Base-by-base conservation (phyloP, 352 stramenopile species). In the Pythium dissimile region DNA sequence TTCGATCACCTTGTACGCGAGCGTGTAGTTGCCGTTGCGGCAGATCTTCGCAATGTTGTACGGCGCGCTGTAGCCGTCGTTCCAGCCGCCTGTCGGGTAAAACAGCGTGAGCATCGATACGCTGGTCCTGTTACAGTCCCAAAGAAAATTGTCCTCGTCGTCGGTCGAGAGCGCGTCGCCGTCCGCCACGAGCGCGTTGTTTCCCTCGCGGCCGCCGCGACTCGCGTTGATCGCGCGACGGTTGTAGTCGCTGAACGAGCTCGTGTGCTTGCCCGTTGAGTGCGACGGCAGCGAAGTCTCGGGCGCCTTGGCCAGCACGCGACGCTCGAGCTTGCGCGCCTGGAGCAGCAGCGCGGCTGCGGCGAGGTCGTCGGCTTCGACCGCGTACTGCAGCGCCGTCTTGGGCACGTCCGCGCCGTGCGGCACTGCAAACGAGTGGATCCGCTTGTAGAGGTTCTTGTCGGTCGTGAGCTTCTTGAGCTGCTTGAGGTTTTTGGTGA, bases 181-280 rank as follows among this genome's bases (percentile, higher is more conserved):
- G 41, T 92, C 82, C 21, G 63, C 70, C 15, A 89, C 62, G 1
- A 92, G 56, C 6, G 83, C 83, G 13, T 90, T 90, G 48, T 90
- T 89, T 35, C 83, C 83, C 64, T 92, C 83, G 43, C 84, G 86
- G 2, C 83, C 83, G 7, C 80, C 80, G 5, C 83, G 83, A 72
- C 83, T 92, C 13, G 83, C 83, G 45, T 92, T 92, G 54, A 92
- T 85, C 20, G 82, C 80, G 15, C 83, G 73, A 0, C 83, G 78
- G 56, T 92, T 90, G 64, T 92, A 92, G 46, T 92, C 83, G 54
- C 83, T 92, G 60, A 69, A 92, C 16, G 71, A 54, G 52, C 83
- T 92, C 27, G 83, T 92, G 54, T 92, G 83, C 44, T 80, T 77
- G 1, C 83, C 83, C 0, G 83, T 92, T 9, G 80, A 88, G 44